These are phyloP conservation scores for Scutellaria baicalensis DNA, from an alignment of 257 asterid genomes.

Conservation along the genomic window DNA sequence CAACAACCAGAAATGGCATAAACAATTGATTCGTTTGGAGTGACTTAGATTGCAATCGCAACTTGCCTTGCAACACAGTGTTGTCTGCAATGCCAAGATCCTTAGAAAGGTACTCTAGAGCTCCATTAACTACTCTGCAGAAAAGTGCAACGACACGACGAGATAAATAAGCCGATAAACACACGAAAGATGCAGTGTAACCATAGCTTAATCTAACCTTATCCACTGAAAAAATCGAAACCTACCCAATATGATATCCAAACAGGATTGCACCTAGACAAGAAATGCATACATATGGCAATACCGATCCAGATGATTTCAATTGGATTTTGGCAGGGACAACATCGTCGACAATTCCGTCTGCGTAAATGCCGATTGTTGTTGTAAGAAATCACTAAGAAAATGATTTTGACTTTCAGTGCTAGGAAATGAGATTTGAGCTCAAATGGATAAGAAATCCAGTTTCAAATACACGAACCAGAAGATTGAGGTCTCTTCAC, in stretches of 20 bases:
- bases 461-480: slow-evolving; percentile 30
- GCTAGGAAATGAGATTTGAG: not conserved
- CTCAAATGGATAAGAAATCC: not conserved
- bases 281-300: slow-evolving; percentile 93
- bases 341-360: slow-evolving; percentile 59
- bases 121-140: slow-evolving; percentile 92
- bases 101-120: slow-evolving; percentile 80
- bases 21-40: slow-evolving; percentile 7
- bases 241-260: slow-evolving; percentile 97
- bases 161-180: not conserved
- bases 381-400: not conserved
- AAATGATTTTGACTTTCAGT: not conserved
- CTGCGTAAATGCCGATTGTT: slow-evolving; percentile 26
- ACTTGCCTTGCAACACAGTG: slow-evolving; percentile 77
- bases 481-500: slow-evolving; percentile 45
- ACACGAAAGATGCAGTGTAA: not conserved
- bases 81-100: slow-evolving; percentile 83
- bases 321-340: slow-evolving; percentile 42
- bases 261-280: slow-evolving; percentile 82
- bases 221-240: not conserved
- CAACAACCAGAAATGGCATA: slow-evolving; percentile 4
- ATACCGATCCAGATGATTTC: slow-evolving; percentile 68
- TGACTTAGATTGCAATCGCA: not conserved
- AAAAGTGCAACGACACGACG: not conserved
- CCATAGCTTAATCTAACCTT: not conserved